These are phyloP conservation scores for apple (Malus domestica) DNA, from an alignment of 306 rosid species.

Conservation along the genomic window DNA sequence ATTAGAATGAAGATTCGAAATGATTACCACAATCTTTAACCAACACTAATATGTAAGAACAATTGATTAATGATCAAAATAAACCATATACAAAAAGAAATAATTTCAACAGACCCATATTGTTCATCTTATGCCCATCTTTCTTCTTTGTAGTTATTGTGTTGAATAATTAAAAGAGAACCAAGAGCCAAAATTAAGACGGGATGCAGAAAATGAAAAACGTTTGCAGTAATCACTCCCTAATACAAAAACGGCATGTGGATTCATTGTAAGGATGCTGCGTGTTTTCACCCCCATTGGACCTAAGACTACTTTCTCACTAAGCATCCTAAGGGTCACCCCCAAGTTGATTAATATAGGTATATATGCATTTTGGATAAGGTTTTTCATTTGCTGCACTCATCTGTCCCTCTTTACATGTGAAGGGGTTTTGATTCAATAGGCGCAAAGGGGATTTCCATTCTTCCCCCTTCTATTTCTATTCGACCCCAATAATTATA, in stretches of 20 bases:
- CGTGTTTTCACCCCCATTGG: not conserved
- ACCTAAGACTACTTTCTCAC: not conserved
- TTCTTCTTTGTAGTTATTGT: too few species aligned
- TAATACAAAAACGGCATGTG: not conserved
- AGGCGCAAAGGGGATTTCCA: not conserved
- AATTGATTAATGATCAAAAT: too few species aligned
- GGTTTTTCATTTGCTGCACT: not conserved
- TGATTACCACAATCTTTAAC: too few species aligned
- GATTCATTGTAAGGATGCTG: not conserved
- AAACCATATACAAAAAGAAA: too few species aligned
- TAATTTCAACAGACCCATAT: not conserved
- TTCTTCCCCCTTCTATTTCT: not conserved
- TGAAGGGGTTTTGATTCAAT: constrained; percentile 4
- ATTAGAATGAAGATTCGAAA: too few species aligned
- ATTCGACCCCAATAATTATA: not conserved
- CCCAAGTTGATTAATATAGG: not conserved
- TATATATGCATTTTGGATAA: not conserved
- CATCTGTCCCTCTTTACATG: constrained; percentile 5
- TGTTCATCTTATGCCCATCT: not conserved
- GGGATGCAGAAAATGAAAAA: not conserved
- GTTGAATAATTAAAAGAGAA: not conserved
- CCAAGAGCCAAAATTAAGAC: not conserved
- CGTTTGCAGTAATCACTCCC: too few species aligned
- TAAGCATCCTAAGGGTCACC: not conserved
- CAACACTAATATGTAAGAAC: not conserved